Percentiles rank a stretch among this genome's conserved stretches.
phyloP scores from a whole-genome alignment of 306 rosid genomes.

The Acacia confusa region DNA sequence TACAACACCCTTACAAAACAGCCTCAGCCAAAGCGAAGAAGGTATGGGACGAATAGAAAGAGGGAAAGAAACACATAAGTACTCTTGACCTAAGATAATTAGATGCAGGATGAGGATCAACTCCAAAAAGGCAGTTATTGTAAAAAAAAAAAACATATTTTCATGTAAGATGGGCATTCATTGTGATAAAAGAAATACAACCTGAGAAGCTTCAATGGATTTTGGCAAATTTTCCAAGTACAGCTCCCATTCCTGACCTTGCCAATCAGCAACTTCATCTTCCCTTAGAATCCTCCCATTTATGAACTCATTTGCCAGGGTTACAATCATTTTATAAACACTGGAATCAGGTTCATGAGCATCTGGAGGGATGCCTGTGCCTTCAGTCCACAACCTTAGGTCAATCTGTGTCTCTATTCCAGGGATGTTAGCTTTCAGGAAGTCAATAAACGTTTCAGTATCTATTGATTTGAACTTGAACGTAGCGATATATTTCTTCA shows the following conservation, averaged over 20 bases:
- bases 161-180: not conserved
- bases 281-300: constrained; percentile 81
- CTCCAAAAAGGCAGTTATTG: not conserved
- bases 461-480: constrained; percentile 90
- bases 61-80: not conserved
- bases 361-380: constrained; percentile 92
- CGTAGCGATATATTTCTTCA: constrained; percentile 78
- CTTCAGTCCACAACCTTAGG: constrained; percentile 81
- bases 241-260: constrained; percentile 95
- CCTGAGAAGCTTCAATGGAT: constrained; percentile 79
- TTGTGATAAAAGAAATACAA: constrained; percentile 14
- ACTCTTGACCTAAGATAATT: not conserved
- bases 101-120: not conserved
- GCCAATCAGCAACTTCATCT: constrained; percentile 91
- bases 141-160: not conserved
- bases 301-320: constrained; percentile 68
- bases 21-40: not conserved
- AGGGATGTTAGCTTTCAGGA: constrained; percentile 77
- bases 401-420: constrained; percentile 84
- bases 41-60: not conserved
- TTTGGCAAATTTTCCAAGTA: constrained; percentile 89
- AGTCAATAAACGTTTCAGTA: constrained; percentile 75
- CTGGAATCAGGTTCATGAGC: constrained; percentile 85
- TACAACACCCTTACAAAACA: not conserved
- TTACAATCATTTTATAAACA: constrained; percentile 56